Percentiles rank a stretch among this genome's conserved stretches.
Evolutionary conservation across 495 filamentous ascomycete genomes (phyloP).

Genomic region (Xylaria sp.): DNA sequence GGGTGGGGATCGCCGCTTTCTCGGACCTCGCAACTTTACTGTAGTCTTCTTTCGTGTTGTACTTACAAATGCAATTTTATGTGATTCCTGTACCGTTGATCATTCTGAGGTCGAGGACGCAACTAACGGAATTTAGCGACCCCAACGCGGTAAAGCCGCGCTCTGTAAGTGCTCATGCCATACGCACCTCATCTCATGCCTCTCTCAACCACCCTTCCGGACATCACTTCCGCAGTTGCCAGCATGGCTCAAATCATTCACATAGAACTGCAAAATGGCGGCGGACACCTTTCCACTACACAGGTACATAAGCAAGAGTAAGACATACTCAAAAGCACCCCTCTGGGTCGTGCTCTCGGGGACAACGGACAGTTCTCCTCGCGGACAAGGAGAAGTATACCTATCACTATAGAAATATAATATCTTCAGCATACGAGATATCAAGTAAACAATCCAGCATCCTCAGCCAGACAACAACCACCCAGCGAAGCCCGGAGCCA

Average conservation of each 20-base stretch:
- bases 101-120: neutral
- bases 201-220: neutral
- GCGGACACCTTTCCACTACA: neutral
- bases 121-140: neutral
- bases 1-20: neutral
- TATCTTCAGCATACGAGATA: neutral
- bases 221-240: neutral
- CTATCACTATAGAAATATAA: neutral
- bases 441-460: neutral
- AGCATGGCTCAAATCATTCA: neutral
- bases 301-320: slow-evolving; percentile 2
- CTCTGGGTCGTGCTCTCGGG: neutral
- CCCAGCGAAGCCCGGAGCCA: neutral
- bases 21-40: neutral
- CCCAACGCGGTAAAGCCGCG: neutral
- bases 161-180: neutral
- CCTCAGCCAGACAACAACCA: neutral
- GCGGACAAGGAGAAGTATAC: neutral
- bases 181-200: neutral
- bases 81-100: neutral
- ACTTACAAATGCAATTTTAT: neutral
- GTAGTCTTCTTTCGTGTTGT: neutral
- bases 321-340: neutral
- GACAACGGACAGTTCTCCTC: neutral
- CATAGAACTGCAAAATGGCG: neutral